Percentiles rank a stretch among this genome's conserved stretches.
Evolutionary conservation across 1,284 basidiomycete species (phyloP).

Genomic region (Psilocybe mexicana): DNA sequence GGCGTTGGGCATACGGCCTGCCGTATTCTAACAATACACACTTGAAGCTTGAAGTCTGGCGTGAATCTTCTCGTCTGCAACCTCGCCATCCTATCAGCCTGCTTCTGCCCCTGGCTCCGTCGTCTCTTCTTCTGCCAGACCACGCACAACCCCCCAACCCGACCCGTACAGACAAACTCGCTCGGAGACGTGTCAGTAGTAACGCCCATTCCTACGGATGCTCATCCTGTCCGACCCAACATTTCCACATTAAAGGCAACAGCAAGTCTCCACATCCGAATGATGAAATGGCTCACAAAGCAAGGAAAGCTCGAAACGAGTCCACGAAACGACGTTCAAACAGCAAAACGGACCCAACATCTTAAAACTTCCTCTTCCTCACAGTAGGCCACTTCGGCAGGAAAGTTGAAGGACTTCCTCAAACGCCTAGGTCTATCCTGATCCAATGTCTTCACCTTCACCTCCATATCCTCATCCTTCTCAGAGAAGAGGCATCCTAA

Average conservation of each 20-base stretch:
- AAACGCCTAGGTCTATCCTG: constrained; percentile 42
- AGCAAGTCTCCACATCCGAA: too few relatives aligned
- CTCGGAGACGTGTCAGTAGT: not conserved
- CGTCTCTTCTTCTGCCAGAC: too few relatives aligned
- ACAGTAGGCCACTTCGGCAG: constrained; percentile 69
- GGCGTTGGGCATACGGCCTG: constrained; percentile 21
- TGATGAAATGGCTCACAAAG: too few relatives aligned
- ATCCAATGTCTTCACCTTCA: constrained; percentile 16
- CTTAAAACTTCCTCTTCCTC: constrained; percentile 45
- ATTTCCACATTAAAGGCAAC: too few relatives aligned
- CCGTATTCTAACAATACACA: too few relatives aligned
- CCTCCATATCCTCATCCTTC: not conserved
- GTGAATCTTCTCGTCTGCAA: too few relatives aligned
- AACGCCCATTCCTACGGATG: not conserved
- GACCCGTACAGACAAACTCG: too few relatives aligned
- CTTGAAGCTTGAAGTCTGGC: too few relatives aligned
- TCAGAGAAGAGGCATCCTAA: not conserved
- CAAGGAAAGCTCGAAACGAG: too few relatives aligned
- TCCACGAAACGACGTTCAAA: constrained; percentile 3
- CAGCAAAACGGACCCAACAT: constrained; percentile 36
- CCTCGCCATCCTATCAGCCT: too few relatives aligned
- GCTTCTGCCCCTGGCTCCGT: too few relatives aligned
- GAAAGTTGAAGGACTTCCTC: constrained; percentile 65
- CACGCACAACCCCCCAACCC: too few relatives aligned
- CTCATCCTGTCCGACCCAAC: not conserved